Percentiles rank a stretch among this genome's conserved stretches.
These are phyloP conservation scores for Aspergillus panamensis DNA, from an alignment of 495 filamentous ascomycete genomes.

Conservation along the genomic window DNA sequence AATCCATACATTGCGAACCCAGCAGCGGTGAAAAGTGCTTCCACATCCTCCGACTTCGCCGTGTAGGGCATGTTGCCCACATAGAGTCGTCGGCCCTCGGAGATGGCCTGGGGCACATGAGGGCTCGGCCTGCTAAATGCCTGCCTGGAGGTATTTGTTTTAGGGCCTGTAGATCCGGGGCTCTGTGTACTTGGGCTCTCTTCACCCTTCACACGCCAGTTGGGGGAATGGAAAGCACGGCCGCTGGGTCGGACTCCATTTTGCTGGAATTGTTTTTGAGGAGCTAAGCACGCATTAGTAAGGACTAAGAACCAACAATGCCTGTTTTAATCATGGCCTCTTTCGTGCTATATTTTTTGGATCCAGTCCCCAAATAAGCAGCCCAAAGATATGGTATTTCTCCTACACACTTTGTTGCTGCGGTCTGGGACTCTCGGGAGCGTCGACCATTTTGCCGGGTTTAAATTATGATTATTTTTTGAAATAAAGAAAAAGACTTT, in stretches of 20 bases:
- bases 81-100: conserved; percentile 52
- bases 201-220: conserved; percentile 45
- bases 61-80: conserved; percentile 67
- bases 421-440: conserved; percentile 29
- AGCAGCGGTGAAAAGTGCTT: conserved; percentile 49
- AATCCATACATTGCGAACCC: conserved; percentile 44
- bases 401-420: conserved; percentile 41
- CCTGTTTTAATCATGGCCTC: not conserved
- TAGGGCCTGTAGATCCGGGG: conserved; percentile 31
- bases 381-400: conserved; percentile 14
- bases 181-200: conserved; percentile 28
- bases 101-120: conserved; percentile 41
- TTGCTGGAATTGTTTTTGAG: conserved; percentile 33
- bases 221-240: conserved; percentile 45
- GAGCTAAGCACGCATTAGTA: conserved; percentile 34
- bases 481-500: not conserved
- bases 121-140: conserved; percentile 37
- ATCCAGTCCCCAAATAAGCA: conserved; percentile 17
- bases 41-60: conserved; percentile 58
- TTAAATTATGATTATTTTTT: not conserved
- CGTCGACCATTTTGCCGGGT: conserved; percentile 32
- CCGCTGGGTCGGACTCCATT: conserved; percentile 42
- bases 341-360: conserved; percentile 3
- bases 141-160: conserved; percentile 35
- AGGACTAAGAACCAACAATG: not conserved